Conservation (phyloP, 1,284 basidiomycete genomes). For the Boletus hoseneyae region DNA sequence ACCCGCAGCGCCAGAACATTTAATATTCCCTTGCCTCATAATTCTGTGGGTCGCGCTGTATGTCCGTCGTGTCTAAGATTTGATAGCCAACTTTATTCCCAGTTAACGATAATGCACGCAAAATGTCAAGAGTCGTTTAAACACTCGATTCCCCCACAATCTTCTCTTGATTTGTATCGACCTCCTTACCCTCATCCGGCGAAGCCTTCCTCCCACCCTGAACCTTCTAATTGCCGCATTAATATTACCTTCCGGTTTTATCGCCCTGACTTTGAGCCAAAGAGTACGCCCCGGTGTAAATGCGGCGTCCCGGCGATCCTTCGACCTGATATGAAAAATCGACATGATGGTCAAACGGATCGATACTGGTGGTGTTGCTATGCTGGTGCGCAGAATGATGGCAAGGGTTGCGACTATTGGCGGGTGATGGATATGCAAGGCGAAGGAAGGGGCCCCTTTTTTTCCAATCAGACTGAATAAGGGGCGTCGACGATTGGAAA, state of each 20-base stretch:
- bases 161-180: slow-evolving; percentile 71
- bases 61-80: background rate
- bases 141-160: slow-evolving; percentile 74
- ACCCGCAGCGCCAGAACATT: slow-evolving; percentile 69
- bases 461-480: slow-evolving; percentile 19
- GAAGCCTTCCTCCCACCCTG: slow-evolving; percentile 30
- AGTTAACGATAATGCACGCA: slow-evolving; percentile 91
- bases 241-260: slow-evolving; percentile 91
- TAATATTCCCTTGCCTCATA: slow-evolving; percentile 81
- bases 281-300: slow-evolving; percentile 67
- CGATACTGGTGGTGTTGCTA: slow-evolving; percentile 89
- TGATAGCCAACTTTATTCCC: background rate
- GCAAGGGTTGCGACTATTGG: slow-evolving; percentile 84
- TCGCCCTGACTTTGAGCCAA: slow-evolving; percentile 78
- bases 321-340: slow-evolving; percentile 76
- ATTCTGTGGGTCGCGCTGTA: slow-evolving; percentile 55
- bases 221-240: slow-evolving; percentile 70
- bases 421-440: slow-evolving; percentile 71
- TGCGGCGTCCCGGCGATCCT: slow-evolving; percentile 78
- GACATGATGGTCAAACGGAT: slow-evolving; percentile 45
- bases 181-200: slow-evolving; percentile 53
- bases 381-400: slow-evolving; percentile 76
- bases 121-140: slow-evolving; percentile 90
- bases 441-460: slow-evolving; percentile 65
- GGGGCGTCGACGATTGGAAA: slow-evolving; percentile 28